Evolutionary conservation across 208 protist genomes (phyloP).

Genomic region (Plasmodiophora brassicae): DNA sequence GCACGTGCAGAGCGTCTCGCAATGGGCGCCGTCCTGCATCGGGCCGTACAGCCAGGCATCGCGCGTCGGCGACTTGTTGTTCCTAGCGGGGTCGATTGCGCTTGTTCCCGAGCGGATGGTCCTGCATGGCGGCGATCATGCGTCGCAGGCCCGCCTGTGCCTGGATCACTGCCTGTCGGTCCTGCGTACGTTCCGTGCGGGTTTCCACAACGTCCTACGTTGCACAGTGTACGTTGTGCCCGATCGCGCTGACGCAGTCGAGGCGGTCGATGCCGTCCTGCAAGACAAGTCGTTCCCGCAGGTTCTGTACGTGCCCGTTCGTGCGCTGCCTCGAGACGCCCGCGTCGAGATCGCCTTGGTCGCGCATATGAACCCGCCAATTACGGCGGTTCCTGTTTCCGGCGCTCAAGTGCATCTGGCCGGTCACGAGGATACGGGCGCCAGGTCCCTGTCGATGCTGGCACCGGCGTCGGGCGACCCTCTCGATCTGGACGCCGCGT

Average conservation of each 20-base stretch:
- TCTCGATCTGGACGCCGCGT: background rate
- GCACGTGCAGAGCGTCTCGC: slow-evolving; percentile 78
- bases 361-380: no score
- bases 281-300: background rate
- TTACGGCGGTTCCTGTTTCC: background rate
- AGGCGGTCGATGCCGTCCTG: background rate
- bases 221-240: background rate
- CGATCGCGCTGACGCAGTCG: background rate
- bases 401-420: background rate
- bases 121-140: background rate
- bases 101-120: background rate
- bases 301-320: background rate
- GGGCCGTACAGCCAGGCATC: slow-evolving; percentile 75
- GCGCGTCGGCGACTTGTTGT: slow-evolving; percentile 30
- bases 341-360: background rate
- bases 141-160: background rate
- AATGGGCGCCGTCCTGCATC: slow-evolving; percentile 75
- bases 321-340: background rate
- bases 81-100: background rate
- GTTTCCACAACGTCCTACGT: background rate
- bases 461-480: background rate
- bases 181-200: background rate
- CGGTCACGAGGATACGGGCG: background rate
- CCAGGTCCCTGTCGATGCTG: background rate
- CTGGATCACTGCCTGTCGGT: background rate